Conservation (phyloP, 768 basidiomycete species). For the Suillus fuscotomentosus region DNA sequence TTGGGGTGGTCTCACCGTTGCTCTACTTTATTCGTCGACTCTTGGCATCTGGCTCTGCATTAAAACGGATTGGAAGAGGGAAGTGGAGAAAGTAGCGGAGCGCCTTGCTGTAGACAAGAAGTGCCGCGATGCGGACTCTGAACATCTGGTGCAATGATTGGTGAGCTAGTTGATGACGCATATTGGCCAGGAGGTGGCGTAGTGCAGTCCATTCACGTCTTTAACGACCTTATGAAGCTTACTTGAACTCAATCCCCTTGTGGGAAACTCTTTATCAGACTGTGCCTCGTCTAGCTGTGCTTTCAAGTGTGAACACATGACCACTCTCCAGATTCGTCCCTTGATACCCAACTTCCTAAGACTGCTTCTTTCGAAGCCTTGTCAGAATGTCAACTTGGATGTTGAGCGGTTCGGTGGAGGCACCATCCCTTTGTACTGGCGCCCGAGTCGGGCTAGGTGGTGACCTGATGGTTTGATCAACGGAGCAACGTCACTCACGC, state of each 20-base stretch:
- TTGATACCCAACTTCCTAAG: background rate
- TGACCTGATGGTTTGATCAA: background rate
- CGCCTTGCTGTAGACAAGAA: slow-evolving; percentile 47
- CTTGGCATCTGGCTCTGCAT: slow-evolving; percentile 52
- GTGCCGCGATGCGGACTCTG: background rate
- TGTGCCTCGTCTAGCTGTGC: background rate
- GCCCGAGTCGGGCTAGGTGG: background rate
- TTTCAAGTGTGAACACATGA: background rate
- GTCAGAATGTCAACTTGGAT: background rate
- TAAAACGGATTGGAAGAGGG: slow-evolving; percentile 62
- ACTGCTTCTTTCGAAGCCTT: background rate
- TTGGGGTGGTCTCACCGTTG: slow-evolving; percentile 80
- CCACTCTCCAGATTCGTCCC: background rate
- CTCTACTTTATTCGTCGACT: slow-evolving; percentile 53
- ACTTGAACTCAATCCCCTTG: background rate
- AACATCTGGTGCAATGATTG: background rate
- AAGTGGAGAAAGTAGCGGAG: slow-evolving; percentile 57
- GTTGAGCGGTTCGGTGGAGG: background rate
- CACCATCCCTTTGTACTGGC: background rate
- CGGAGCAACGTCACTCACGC: background rate
- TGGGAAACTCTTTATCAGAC: background rate
- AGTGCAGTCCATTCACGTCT: background rate
- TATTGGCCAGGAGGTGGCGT: background rate
- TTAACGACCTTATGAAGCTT: background rate
- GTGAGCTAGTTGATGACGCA: background rate